Conservation (phyloP, 2,329 filamentous ascomycete genomes). For the Trematosphaeria pertusa region DNA sequence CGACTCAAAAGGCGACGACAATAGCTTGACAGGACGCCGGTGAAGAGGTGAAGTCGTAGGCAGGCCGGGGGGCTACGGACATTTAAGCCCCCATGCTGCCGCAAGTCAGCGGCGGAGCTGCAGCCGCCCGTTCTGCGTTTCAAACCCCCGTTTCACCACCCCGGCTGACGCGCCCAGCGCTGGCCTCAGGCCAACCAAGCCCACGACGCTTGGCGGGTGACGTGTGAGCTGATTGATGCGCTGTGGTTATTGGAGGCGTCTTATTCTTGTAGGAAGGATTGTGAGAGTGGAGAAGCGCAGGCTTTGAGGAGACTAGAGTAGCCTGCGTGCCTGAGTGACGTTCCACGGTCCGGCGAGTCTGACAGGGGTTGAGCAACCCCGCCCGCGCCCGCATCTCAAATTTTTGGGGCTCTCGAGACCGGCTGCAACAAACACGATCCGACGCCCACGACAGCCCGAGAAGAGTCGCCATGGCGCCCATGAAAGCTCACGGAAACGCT, state of each 20-base stretch:
- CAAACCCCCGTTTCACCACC: slow-evolving; percentile 45
- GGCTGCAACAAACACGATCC: background rate
- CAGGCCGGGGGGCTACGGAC: slow-evolving; percentile 26
- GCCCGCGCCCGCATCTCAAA: background rate
- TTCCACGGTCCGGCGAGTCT: no score
- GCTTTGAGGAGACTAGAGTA: no score
- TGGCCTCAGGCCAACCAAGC: slow-evolving; percentile 17
- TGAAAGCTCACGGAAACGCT: slow-evolving; percentile 6
- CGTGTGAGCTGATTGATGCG: slow-evolving; percentile 17
- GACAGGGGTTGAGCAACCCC: background rate
- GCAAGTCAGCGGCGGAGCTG: slow-evolving; percentile 36
- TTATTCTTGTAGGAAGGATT: background rate
- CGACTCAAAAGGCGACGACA: slow-evolving; percentile 8
- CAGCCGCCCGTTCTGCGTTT: slow-evolving; percentile 46
- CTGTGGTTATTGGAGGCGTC: slow-evolving; percentile 4
- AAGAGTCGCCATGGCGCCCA: slow-evolving; percentile 4
- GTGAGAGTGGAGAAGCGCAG: no score
- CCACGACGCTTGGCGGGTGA: slow-evolving; percentile 22
- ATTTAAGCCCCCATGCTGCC: slow-evolving; percentile 26
- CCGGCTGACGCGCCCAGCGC: slow-evolving; percentile 40
- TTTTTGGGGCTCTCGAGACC: no score
- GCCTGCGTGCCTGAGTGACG: no score
- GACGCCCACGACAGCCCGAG: background rate
- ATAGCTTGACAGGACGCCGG: slow-evolving; percentile 19
- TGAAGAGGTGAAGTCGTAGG: slow-evolving; percentile 27